Evolutionary conservation across 371 early-diverging fungal species (phyloP).

Genomic region (Lichtheimia corymbifera): DNA sequence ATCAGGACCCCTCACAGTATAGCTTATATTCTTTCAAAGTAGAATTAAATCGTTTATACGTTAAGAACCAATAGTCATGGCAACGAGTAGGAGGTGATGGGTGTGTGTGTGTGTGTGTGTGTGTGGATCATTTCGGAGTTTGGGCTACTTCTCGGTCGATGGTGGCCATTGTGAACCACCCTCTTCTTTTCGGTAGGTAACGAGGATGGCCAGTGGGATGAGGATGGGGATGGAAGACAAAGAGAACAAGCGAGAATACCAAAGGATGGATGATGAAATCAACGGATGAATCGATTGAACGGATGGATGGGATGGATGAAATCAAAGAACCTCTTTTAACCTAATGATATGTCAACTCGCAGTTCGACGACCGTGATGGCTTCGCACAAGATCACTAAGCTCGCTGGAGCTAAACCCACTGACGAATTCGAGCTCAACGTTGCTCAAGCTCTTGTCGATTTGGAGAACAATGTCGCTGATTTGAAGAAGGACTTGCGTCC

Average conservation of each 20-base stretch:
- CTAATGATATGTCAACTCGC: not conserved
- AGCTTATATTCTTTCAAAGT: too few species aligned
- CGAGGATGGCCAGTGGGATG: not conserved
- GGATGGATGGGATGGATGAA: constrained; percentile 7
- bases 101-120: too few species aligned
- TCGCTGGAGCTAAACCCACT: constrained; percentile 71
- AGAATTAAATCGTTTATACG: too few species aligned
- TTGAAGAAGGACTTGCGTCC: constrained; percentile 94
- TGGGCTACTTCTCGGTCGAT: too few species aligned
- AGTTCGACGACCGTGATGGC: constrained; percentile 31
- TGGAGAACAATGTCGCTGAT: constrained; percentile 92
- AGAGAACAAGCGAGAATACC: not conserved
- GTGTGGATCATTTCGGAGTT: too few species aligned
- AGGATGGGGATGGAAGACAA: not conserved
- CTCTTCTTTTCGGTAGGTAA: not conserved
- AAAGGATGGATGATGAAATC: constrained; percentile 23
- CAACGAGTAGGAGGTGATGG: too few species aligned
- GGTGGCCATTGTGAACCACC: not conserved
- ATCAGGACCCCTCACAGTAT: too few species aligned
- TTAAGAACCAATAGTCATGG: too few species aligned
- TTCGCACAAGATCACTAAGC: constrained; percentile 78
- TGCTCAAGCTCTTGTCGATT: constrained; percentile 94
- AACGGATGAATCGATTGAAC: constrained; percentile 10
- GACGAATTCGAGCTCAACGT: constrained; percentile 92
- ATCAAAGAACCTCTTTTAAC: not conserved